Conservation (phyloP, 164 flowering plant genomes). For the Macadamia integrifolia region DNA sequence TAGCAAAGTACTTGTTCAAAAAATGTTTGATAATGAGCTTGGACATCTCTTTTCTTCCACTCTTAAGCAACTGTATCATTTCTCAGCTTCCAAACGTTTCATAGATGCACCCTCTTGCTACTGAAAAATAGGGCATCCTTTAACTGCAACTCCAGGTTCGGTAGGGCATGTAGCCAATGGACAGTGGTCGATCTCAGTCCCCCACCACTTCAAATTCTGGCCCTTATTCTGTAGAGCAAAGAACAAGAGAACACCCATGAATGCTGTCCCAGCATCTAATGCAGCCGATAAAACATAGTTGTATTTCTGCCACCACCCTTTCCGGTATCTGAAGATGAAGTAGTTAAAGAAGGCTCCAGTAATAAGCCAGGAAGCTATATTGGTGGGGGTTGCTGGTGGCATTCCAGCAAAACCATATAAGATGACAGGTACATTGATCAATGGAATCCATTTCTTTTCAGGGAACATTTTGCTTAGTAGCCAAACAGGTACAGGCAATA, state of each 20-base stretch:
- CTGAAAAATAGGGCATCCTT: slow-evolving; percentile 66
- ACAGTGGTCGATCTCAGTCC: slow-evolving; percentile 69
- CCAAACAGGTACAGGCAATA: slow-evolving; percentile 89
- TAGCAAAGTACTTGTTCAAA: too few relatives aligned
- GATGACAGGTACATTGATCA: slow-evolving; percentile 86
- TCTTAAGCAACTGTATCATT: too few relatives aligned
- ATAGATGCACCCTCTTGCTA: background rate
- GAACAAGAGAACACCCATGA: slow-evolving; percentile 84
- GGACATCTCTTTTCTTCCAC: too few relatives aligned
- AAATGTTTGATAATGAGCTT: too few relatives aligned
- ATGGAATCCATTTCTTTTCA: slow-evolving; percentile 80
- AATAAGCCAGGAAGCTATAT: slow-evolving; percentile 90
- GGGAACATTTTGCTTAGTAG: slow-evolving; percentile 75
- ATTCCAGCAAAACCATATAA: slow-evolving; percentile 86
- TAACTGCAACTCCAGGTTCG: slow-evolving; percentile 60
- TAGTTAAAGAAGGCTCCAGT: slow-evolving; percentile 85
- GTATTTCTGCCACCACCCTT: slow-evolving; percentile 87
- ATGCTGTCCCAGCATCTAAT: slow-evolving; percentile 90
- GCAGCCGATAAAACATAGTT: slow-evolving; percentile 92
- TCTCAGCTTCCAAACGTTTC: background rate
- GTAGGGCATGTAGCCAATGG: slow-evolving; percentile 89
- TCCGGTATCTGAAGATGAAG: slow-evolving; percentile 67
- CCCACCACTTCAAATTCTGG: slow-evolving; percentile 76
- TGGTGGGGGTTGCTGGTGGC: slow-evolving; percentile 97
- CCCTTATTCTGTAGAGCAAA: slow-evolving; percentile 62